Evolutionary conservation across 2,329 filamentous ascomycete species (phyloP).

Genomic region (Ceratocystis diversiconidia): DNA sequence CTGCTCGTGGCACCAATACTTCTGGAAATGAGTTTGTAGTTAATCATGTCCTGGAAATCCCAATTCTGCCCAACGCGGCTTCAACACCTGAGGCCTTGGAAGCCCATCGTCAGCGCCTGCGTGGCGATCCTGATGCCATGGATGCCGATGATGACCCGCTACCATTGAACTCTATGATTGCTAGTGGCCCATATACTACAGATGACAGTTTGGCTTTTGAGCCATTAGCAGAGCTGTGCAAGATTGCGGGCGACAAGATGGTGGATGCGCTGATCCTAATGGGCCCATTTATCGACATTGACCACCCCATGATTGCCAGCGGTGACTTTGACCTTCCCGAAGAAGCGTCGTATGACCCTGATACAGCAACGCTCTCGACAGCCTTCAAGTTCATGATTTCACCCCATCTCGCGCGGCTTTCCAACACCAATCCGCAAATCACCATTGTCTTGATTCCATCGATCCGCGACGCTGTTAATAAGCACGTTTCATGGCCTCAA

Average conservation of each 20-base stretch:
- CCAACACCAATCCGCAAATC: slow-evolving; percentile 54
- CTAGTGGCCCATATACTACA: slow-evolving; percentile 78
- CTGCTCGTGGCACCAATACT: slow-evolving; percentile 71
- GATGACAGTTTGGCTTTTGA: slow-evolving; percentile 88
- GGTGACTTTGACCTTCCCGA: slow-evolving; percentile 67
- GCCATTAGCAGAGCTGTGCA: slow-evolving; percentile 67
- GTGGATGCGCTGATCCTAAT: slow-evolving; percentile 67
- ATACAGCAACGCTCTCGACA: slow-evolving; percentile 65
- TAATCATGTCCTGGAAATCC: slow-evolving; percentile 58
- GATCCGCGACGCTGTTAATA: slow-evolving; percentile 65
- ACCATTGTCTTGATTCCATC: slow-evolving; percentile 75
- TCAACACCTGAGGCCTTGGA: slow-evolving; percentile 53
- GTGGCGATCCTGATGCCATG: slow-evolving; percentile 49
- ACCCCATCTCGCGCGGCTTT: slow-evolving; percentile 56
- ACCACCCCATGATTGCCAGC: slow-evolving; percentile 73
- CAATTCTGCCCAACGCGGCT: slow-evolving; percentile 59
- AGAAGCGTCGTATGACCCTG: slow-evolving; percentile 52
- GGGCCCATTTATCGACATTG: slow-evolving; percentile 81
- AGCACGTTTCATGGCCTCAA: slow-evolving; percentile 73
- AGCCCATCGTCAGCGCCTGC: slow-evolving; percentile 53
- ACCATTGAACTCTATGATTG: slow-evolving; percentile 64
- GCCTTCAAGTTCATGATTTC: slow-evolving; percentile 74
- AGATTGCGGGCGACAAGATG: slow-evolving; percentile 56
- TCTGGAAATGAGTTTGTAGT: slow-evolving; percentile 74
- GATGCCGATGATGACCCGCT: slow-evolving; percentile 33